A percentile compares a stretch with the other conserved stretches of the same genome.
These are phyloP conservation scores for Galerina marginata DNA, from an alignment of 768 basidiomycete species.

Conservation along the genomic window DNA sequence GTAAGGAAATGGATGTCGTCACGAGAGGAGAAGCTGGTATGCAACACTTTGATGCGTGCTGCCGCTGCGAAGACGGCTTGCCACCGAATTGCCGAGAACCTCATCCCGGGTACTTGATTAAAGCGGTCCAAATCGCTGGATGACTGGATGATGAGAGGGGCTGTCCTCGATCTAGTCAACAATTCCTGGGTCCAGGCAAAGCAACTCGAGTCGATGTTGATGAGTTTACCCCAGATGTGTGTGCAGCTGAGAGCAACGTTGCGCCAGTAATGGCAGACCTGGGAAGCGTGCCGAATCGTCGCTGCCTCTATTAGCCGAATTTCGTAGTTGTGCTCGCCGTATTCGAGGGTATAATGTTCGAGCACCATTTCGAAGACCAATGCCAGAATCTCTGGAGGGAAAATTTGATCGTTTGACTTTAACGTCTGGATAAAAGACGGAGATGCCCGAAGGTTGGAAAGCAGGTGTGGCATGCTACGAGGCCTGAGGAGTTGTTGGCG, in stretches of 20 bases:
- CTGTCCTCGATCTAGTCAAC: background rate
- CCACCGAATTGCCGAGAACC: background rate
- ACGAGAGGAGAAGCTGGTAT: background rate
- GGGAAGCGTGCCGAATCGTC: background rate
- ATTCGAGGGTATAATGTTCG: background rate
- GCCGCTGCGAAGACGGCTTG: background rate
- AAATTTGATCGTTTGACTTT: background rate
- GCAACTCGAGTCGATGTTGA: background rate
- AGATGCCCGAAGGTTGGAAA: no score
- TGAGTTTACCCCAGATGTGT: background rate
- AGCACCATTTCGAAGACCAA: background rate
- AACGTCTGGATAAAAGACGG: no score
- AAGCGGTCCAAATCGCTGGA: background rate
- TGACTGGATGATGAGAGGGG: background rate
- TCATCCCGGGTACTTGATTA: no score
- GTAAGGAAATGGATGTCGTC: background rate
- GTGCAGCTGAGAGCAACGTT: background rate
- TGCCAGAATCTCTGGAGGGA: background rate
- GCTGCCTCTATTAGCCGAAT: background rate
- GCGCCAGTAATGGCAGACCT: constrained; percentile 3
- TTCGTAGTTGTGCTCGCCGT: background rate
- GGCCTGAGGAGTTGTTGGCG: no score
- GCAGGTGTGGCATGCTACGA: no score
- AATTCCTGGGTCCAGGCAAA: background rate
- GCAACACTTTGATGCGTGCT: background rate